Conservation (phyloP, 1,284 basidiomycete genomes). For the Cryptococcus maquisensis region DNA sequence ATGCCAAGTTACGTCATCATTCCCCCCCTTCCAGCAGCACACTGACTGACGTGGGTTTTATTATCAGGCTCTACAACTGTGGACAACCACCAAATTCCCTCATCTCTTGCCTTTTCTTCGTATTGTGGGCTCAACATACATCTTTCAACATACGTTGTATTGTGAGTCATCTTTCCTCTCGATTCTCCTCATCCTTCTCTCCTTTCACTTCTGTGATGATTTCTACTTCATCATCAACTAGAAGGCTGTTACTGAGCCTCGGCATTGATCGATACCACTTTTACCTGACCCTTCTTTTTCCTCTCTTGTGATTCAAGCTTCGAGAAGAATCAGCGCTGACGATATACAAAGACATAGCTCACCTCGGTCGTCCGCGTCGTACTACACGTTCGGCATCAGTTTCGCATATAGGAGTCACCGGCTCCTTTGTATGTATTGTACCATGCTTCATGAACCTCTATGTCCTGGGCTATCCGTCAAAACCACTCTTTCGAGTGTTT, state of each 20-base stretch:
- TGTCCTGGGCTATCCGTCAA: too few relatives aligned
- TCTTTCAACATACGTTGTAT: background rate
- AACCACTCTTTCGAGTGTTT: too few relatives aligned
- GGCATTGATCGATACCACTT: slow-evolving; percentile 4
- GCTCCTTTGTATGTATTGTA: too few relatives aligned
- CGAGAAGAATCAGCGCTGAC: background rate
- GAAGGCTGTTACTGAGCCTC: slow-evolving; percentile 10
- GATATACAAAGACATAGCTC: background rate
- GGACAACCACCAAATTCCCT: too few relatives aligned
- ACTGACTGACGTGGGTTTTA: too few relatives aligned
- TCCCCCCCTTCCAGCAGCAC: too few relatives aligned
- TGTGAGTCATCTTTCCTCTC: background rate
- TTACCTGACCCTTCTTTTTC: background rate
- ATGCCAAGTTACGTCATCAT: too few relatives aligned
- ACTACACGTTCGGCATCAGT: too few relatives aligned
- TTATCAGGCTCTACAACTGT: too few relatives aligned
- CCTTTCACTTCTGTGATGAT: background rate
- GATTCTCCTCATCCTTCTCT: background rate
- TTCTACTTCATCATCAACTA: slow-evolving; percentile 8
- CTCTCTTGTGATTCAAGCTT: background rate
- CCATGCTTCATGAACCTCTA: too few relatives aligned
- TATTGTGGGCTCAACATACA: background rate
- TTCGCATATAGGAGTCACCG: too few relatives aligned
- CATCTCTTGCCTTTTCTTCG: background rate
- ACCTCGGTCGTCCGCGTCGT: too few relatives aligned